Percentiles rank a stretch among this genome's conserved stretches.
Conservation (phyloP, 805 yeast species). For the Monosporozyma aerobia region DNA sequence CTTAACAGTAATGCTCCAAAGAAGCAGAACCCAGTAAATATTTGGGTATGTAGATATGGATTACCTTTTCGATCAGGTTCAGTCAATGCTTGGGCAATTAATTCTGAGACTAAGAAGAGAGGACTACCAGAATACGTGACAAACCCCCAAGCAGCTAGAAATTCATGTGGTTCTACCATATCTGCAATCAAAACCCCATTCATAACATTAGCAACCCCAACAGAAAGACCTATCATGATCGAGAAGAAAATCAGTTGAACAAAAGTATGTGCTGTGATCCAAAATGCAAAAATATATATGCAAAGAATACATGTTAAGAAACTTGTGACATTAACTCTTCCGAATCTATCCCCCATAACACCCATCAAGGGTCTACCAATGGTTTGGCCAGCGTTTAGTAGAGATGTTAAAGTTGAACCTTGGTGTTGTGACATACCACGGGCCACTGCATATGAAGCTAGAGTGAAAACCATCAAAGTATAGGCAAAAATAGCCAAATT, state of each 20-base stretch:
- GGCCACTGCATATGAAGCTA: constrained; percentile 39
- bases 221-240: constrained; percentile 35
- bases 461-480: constrained; percentile 37
- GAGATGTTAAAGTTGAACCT: constrained; percentile 39
- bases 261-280: constrained; percentile 41
- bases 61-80: constrained; percentile 16
- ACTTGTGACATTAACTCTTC: constrained; percentile 39
- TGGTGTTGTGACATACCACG: constrained; percentile 38
- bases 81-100: constrained; percentile 44
- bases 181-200: constrained; percentile 36
- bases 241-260: constrained; percentile 35
- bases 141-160: constrained; percentile 34
- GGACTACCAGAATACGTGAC: constrained; percentile 27
- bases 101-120: constrained; percentile 39
- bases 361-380: constrained; percentile 45
- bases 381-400: constrained; percentile 38
- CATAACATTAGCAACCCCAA: constrained; percentile 40
- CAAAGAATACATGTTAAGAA: constrained; percentile 29
- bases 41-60: constrained; percentile 53
- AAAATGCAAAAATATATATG: constrained; percentile 36
- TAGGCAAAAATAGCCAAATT: constrained; percentile 33
- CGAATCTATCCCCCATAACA: constrained; percentile 35
- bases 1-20: constrained; percentile 33
- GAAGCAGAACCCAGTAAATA: constrained; percentile 47
- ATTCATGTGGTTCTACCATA: constrained; percentile 31